Evolutionary conservation across 257 asterid genomes (phyloP).

Genomic region (Ocimum tenuiflorum): DNA sequence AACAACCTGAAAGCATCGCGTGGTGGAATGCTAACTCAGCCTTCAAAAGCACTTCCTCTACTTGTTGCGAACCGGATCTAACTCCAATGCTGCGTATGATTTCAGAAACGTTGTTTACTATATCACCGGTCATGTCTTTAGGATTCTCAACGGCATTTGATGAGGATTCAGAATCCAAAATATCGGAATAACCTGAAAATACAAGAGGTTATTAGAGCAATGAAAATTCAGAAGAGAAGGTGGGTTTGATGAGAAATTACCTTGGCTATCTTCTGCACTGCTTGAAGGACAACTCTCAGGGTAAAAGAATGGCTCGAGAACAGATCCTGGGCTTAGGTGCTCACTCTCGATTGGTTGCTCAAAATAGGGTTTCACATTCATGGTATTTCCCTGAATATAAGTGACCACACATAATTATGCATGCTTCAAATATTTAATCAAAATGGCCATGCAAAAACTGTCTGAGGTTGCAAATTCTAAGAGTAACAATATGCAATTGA

Average conservation of each 20-base stretch:
- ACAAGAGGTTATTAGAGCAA: conserved; percentile 16
- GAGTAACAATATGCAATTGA: too few species aligned
- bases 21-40: conserved; percentile 52
- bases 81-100: conserved; percentile 37
- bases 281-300: conserved; percentile 67
- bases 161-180: too few species aligned
- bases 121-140: conserved; percentile 26
- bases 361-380: conserved; percentile 21
- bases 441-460: conserved; percentile 2
- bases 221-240: neutral
- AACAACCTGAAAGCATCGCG: conserved; percentile 25
- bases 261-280: conserved; percentile 51
- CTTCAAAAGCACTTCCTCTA: conserved; percentile 53
- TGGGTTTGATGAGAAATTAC: conserved; percentile 28
- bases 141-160: conserved; percentile 27
- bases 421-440: neutral
- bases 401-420: neutral
- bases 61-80: conserved; percentile 35
- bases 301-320: conserved; percentile 69
- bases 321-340: conserved; percentile 85
- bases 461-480: conserved; percentile 1
- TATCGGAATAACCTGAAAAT: neutral
- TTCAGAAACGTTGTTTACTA: conserved; percentile 48
- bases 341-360: conserved; percentile 37
- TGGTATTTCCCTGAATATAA: conserved; percentile 35